Conservation (phyloP, 192 early-diverging fungal genomes). For the Chytriomyces confervae region DNA sequence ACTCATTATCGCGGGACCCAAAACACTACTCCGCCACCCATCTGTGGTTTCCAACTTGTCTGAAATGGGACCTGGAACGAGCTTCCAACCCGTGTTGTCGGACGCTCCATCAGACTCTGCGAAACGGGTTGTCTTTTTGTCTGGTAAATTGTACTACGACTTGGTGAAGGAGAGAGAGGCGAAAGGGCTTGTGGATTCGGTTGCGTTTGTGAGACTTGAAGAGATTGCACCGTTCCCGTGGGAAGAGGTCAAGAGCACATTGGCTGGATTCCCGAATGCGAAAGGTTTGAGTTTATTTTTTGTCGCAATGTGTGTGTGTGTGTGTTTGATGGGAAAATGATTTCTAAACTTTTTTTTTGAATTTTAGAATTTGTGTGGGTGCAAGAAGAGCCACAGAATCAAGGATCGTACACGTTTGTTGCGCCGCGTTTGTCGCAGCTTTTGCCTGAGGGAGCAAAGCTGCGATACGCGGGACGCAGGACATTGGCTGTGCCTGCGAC, state of each 20-base stretch:
- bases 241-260: conserved; percentile 64
- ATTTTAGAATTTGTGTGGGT: conserved; percentile 50
- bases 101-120: conserved; percentile 41
- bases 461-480: conserved; percentile 72
- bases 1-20: conserved; percentile 77
- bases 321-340: background rate
- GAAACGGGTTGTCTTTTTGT: conserved; percentile 82
- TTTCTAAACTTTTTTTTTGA: conserved; percentile 26
- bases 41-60: conserved; percentile 70
- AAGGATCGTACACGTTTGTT: conserved; percentile 87
- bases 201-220: conserved; percentile 89
- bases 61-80: conserved; percentile 86
- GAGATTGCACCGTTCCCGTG: conserved; percentile 92
- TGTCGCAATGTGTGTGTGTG: background rate
- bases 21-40: conserved; percentile 59
- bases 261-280: conserved; percentile 69
- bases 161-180: conserved; percentile 77
- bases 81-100: conserved; percentile 79
- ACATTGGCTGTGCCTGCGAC: conserved; percentile 80
- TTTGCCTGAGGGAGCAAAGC: conserved; percentile 57
- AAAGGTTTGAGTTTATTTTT: conserved; percentile 47
- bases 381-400: conserved; percentile 93
- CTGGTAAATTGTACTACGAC: conserved; percentile 94
- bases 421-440: conserved; percentile 81
- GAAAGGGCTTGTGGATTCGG: conserved; percentile 58